phyloP scores from a whole-genome alignment of 2,329 filamentous ascomycete species.

The Teratosphaeriaceae sp. region DNA sequence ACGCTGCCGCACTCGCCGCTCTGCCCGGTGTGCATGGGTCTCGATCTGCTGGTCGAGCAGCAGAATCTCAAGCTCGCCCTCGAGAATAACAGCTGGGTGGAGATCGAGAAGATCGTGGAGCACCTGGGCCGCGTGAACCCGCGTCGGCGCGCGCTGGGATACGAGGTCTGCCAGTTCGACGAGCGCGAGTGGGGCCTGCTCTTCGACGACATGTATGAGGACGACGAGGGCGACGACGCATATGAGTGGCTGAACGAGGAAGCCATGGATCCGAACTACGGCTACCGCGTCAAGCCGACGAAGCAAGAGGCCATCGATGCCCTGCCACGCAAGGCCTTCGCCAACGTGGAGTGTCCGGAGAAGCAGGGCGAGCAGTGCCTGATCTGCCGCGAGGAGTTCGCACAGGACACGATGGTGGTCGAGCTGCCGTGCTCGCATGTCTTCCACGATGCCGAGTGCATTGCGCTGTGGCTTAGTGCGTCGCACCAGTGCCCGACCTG shows the following conservation, averaged over 20 bases:
- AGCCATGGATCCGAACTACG: conserved; percentile 19
- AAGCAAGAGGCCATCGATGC: conserved; percentile 14
- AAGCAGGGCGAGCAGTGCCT: conserved; percentile 11
- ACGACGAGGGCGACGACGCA: conserved; percentile 6
- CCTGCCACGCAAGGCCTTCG: conserved; percentile 12
- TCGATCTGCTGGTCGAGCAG: no score
- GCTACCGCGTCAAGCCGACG: conserved; percentile 11
- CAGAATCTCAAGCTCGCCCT: no score
- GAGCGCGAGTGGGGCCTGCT: conserved; percentile 22
- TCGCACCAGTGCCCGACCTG: conserved; percentile 19
- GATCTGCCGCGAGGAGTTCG: conserved; percentile 14
- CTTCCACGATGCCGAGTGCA: conserved; percentile 13
- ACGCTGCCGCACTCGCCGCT: conserved; percentile 12
- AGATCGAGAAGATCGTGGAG: no score
- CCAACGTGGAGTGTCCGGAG: conserved; percentile 6
- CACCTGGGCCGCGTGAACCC: conserved; percentile 13
- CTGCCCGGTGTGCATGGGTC: no score
- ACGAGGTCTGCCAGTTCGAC: conserved; percentile 21
- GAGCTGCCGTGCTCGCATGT: conserved; percentile 19
- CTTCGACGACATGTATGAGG: conserved; percentile 21
- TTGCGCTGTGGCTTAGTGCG: conserved; percentile 16
- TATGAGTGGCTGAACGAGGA: conserved; percentile 18
- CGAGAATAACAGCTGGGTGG: no score
- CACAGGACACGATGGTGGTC: conserved; percentile 8
- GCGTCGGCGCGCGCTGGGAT: conserved; percentile 11